phyloP scores from a whole-genome alignment of 2,329 filamentous ascomycete genomes.

The Acrodontium crateriforme region DNA sequence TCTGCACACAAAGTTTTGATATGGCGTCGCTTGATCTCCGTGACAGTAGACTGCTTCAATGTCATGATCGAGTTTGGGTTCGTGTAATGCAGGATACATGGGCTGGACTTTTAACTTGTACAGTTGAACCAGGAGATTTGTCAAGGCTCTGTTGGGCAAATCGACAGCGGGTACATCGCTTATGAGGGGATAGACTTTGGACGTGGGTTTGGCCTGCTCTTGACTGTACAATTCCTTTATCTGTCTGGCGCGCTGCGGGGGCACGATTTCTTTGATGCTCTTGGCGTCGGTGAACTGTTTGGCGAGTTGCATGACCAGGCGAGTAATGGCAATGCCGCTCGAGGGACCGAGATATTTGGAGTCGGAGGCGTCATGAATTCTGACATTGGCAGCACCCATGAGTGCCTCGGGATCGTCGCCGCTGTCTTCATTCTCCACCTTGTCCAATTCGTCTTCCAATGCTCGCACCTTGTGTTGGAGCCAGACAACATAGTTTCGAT shows the following conservation, averaged over 20 bases:
- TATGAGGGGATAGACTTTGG: conserved; percentile 80
- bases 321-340: conserved; percentile 88
- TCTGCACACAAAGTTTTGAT: conserved; percentile 74
- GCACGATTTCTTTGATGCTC: conserved; percentile 83
- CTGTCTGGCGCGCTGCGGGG: conserved; percentile 53
- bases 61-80: conserved; percentile 61
- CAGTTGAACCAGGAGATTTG: conserved; percentile 66
- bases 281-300: conserved; percentile 86
- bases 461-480: conserved; percentile 75
- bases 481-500: conserved; percentile 81
- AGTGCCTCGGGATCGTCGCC: conserved; percentile 66
- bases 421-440: conserved; percentile 64
- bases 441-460: conserved; percentile 67
- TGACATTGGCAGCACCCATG: conserved; percentile 73
- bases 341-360: conserved; percentile 84
- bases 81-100: conserved; percentile 76
- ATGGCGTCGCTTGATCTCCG: conserved; percentile 51
- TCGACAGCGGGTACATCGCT: conserved; percentile 67
- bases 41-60: conserved; percentile 70
- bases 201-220: conserved; percentile 52
- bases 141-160: conserved; percentile 59
- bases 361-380: conserved; percentile 73
- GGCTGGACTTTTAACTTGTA: conserved; percentile 84
- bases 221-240: conserved; percentile 54
- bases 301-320: conserved; percentile 89